These are phyloP conservation scores for Dorcoceras hygrometricum DNA, from an alignment of 257 asterid species.

Conservation along the genomic window DNA sequence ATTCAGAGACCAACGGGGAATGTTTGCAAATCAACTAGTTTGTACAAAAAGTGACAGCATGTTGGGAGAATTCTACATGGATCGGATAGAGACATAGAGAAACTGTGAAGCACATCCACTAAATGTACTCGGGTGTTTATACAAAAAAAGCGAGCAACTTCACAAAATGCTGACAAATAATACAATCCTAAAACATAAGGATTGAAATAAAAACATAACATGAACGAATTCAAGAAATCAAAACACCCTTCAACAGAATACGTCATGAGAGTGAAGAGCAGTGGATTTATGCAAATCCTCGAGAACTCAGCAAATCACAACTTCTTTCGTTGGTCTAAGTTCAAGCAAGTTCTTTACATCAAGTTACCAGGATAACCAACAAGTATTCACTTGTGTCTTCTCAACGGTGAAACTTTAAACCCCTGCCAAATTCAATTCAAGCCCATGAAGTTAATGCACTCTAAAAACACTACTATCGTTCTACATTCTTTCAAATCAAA, in stretches of 20 bases:
- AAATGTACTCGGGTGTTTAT: neutral
- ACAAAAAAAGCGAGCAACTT: neutral
- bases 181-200: slow-evolving; percentile 4
- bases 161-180: slow-evolving; percentile 3
- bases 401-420: slow-evolving; percentile 41
- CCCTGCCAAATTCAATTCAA: slow-evolving; percentile 70
- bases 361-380: slow-evolving; percentile 27
- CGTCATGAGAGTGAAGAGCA: slow-evolving; percentile 23
- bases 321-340: slow-evolving; percentile 25
- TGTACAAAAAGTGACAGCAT: neutral
- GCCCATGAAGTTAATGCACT: slow-evolving; percentile 32
- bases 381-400: slow-evolving; percentile 31
- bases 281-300: slow-evolving; percentile 26
- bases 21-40: neutral
- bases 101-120: neutral
- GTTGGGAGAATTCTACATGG: neutral
- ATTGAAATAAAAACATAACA: slow-evolving; percentile 9
- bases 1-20: neutral
- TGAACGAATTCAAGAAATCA: slow-evolving; percentile 11
- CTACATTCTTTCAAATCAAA: neutral
- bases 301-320: slow-evolving; percentile 19
- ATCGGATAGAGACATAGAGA: neutral
- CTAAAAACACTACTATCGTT: slow-evolving; percentile 5
- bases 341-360: slow-evolving; percentile 23
- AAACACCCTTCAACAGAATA: slow-evolving; percentile 18